Evolutionary conservation across 1,284 basidiomycete genomes (phyloP).

Genomic region (Marasmius fiardii): DNA sequence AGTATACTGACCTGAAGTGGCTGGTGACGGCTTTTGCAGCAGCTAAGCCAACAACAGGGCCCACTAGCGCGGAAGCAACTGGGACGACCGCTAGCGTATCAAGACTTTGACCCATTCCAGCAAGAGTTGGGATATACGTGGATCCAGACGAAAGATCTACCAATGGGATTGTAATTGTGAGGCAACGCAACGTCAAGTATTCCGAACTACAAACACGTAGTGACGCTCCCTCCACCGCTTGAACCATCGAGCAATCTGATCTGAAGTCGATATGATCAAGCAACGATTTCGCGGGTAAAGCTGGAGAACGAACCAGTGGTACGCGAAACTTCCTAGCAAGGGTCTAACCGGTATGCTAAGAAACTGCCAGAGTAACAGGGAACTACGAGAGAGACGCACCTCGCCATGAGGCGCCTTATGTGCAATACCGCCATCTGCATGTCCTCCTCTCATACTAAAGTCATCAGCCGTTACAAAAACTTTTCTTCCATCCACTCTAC

Average conservation of each 20-base stretch:
- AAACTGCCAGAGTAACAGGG: too few species aligned
- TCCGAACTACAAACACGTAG: constrained; percentile 28
- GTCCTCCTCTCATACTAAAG: constrained; percentile 41
- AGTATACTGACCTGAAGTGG: constrained; percentile 26
- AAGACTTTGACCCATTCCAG: constrained; percentile 37
- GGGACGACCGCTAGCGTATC: constrained; percentile 37
- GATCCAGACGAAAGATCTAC: constrained; percentile 35
- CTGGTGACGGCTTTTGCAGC: constrained; percentile 38
- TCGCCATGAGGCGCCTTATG: constrained; percentile 39
- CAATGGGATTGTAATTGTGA: not conserved
- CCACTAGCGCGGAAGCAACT: constrained; percentile 37
- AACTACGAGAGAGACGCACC: constrained; percentile 19
- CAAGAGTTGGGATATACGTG: constrained; percentile 38
- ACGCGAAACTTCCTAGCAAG: constrained; percentile 33
- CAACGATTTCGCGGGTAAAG: not conserved
- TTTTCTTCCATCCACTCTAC: constrained; percentile 28
- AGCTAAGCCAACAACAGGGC: constrained; percentile 39
- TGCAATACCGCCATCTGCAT: constrained; percentile 40
- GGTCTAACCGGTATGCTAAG: constrained; percentile 24
- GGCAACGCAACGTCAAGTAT: not conserved
- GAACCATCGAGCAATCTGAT: constrained; percentile 40
- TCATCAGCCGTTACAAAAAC: constrained; percentile 41
- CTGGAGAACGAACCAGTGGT: constrained; percentile 29
- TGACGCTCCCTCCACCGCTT: constrained; percentile 42
- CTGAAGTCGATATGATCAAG: constrained; percentile 18